Evolutionary conservation across 2,329 filamentous ascomycete species (phyloP), one percentile per base, ranked within the genome.

Genomic region (Paraphoma chrysanthemicola): DNA sequence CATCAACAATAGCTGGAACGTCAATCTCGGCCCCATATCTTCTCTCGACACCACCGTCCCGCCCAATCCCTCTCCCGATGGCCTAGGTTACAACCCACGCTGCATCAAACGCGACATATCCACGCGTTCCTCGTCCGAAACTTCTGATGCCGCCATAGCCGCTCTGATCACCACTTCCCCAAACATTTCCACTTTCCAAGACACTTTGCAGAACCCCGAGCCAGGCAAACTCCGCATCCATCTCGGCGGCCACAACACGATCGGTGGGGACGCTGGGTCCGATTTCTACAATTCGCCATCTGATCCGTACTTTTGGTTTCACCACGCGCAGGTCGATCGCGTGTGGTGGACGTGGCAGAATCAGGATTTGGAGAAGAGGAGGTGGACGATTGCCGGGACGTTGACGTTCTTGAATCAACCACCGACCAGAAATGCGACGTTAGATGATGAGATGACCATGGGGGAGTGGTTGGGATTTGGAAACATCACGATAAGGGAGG

Each of bases 271-370:
- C 49, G 75, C 75, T 0, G 78, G 76, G 3, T 74, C 76, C 16
- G 81, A 83, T 65, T 63, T 80, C 16, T 81, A 77, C 57, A 73
- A 75, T 2, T 80, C 77, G 7, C 80, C 81, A 1, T 74, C 69
- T 7, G 80, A 83, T 44, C 79, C 79, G 33, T 11, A n/a, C 10
- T 49, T 49, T 17, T 49, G 73, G 68, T 74, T 80, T 45, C 81
- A 83, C 59, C 81, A 83, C 56, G 76, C 74, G 9, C 77, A 78
- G 69, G 76, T 83, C 18, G 81, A 83, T 61, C 72, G 79, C 6
- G 67, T 78, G 4, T 83, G 77, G 76, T 80, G 78, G 33, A 38
- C n/a, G n/a, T 38, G 33, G 33, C 33, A 38, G 33, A 38, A 38
- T 17, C 11, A 42, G 39, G 39, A 42, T 17, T 42, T 42, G 39